Conservation (phyloP, 176 grass and related monocot genomes). For the Panicum miliaceum region DNA sequence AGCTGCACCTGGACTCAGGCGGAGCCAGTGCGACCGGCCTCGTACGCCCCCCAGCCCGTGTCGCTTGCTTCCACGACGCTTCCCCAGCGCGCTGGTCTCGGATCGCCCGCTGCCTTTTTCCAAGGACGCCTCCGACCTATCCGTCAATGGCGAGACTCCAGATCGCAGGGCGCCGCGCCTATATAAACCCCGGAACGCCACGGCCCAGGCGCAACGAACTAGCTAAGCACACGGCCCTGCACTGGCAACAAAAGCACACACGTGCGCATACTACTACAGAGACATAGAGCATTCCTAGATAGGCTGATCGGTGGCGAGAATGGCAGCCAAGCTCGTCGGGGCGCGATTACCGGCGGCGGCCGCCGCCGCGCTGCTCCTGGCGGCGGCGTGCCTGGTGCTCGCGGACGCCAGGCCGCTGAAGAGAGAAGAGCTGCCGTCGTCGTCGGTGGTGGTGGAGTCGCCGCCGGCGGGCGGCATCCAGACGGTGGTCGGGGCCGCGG, state of each 20-base stretch:
- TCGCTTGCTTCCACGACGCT: too few relatives aligned
- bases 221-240: background rate
- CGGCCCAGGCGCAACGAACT: background rate
- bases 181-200: conserved; percentile 11
- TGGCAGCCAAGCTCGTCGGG: conserved; percentile 20
- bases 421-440: background rate
- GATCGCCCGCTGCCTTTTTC: too few relatives aligned
- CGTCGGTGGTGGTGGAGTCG: background rate
- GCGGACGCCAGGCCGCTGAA: conserved; percentile 23
- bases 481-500: background rate
- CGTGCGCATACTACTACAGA: background rate
- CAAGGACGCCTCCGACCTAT: background rate
- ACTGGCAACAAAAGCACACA: background rate
- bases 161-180: background rate
- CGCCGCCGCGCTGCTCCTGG: background rate
- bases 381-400: background rate
- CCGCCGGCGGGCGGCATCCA: conserved; percentile 21
- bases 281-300: background rate
- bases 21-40: too few relatives aligned
- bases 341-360: too few relatives aligned
- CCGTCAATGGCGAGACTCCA: conserved; percentile 24
- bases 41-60: too few relatives aligned
- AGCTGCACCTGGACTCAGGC: too few relatives aligned
- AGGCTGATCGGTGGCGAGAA: background rate
- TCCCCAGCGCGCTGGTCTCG: too few relatives aligned